phyloP scores from a whole-genome alignment of 1,139 yeast genomes.

The Kluyveromyces sp. region DNA sequence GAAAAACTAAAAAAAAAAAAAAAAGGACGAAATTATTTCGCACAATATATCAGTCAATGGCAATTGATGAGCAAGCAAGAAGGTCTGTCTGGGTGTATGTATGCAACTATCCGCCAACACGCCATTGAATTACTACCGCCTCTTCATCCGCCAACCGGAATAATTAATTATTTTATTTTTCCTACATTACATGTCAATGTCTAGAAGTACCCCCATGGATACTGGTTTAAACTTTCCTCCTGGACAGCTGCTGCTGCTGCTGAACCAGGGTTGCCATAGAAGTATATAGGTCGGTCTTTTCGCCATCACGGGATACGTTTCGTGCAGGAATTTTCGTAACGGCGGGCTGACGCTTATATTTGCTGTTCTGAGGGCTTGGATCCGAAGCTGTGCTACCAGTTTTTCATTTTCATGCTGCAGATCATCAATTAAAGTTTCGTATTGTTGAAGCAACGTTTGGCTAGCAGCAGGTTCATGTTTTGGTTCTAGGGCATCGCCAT shows the following conservation, averaged over 20 bases:
- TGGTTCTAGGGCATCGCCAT: background rate
- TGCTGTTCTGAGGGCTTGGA: background rate
- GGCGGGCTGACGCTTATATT: no score
- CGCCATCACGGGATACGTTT: background rate
- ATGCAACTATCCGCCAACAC: no score
- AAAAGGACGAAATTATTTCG: no score
- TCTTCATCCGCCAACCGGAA: no score
- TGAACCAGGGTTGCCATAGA: constrained; percentile 4
- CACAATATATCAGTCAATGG: no score
- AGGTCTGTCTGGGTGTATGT: no score
- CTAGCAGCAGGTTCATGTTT: background rate
- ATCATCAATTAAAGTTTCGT: constrained; percentile 2
- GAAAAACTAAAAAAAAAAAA: no score
- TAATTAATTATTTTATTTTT: no score
- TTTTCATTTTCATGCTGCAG: background rate
- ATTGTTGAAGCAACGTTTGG: constrained; percentile 1
- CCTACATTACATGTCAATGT: no score
- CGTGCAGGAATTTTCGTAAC: background rate
- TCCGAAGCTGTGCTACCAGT: background rate
- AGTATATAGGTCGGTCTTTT: background rate
- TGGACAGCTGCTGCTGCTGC: background rate
- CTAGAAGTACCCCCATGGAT: no score
- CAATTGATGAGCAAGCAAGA: no score
- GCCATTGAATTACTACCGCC: no score
- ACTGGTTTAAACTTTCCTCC: background rate